Evolutionary conservation across 345 rosid genomes (phyloP).

Genomic region (Euphorbia tirucalli): DNA sequence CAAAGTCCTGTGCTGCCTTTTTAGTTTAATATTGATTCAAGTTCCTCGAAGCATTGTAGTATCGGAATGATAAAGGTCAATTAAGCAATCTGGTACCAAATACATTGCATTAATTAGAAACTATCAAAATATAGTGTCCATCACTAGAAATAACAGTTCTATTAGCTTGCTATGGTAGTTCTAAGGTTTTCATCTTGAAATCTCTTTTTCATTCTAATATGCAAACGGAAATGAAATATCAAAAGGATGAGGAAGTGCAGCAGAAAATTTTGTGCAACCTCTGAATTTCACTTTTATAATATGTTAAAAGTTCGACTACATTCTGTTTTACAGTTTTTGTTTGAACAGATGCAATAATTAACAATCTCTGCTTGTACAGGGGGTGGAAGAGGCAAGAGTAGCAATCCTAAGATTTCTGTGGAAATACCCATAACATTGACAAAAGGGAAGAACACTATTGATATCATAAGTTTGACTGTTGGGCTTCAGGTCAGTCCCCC

Average conservation of each 20-base stretch:
- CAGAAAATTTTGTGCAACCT: not conserved
- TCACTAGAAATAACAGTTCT: not conserved
- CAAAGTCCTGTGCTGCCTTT: not conserved
- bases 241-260: not conserved
- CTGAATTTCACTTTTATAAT: not conserved
- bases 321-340: not conserved
- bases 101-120: constrained; percentile 14
- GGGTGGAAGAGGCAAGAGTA: constrained; percentile 48
- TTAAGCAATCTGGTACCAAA: not conserved
- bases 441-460: constrained; percentile 71
- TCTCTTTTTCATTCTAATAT: not conserved
- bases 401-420: constrained; percentile 51
- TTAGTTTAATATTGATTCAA: not conserved
- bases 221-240: not conserved
- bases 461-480: constrained; percentile 87
- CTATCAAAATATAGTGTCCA: not conserved
- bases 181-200: not conserved
- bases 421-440: constrained; percentile 59
- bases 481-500: constrained; percentile 73
- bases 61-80: not conserved
- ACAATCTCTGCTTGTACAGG: constrained; percentile 45
- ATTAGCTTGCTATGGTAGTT: not conserved
- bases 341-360: constrained; percentile 8
- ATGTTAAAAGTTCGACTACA: not conserved
- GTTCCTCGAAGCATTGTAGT: not conserved